Base-by-base conservation (phyloP, 495 filamentous ascomycete genomes). In the Aspergillus incahuasiensis region DNA sequence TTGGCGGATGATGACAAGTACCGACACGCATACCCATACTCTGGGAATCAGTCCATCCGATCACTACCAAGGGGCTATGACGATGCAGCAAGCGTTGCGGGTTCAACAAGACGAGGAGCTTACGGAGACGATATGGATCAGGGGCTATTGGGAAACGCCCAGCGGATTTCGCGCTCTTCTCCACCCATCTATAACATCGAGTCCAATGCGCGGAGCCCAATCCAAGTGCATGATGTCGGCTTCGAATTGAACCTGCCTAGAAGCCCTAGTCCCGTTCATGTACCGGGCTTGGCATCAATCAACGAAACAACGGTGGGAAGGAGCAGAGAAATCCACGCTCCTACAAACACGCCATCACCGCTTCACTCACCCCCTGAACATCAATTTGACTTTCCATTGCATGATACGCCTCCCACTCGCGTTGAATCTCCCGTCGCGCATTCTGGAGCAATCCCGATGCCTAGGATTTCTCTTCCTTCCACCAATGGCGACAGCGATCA, bases 1-100 rank as follows among this genome's bases (percentile, higher is more conserved):
- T 74, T 82, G 30, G 78, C 79, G 47, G 75, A 80, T 45, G 85
- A 96, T 62, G 91, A 96, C 69, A 91, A 89, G 18, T 97, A 97
- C 65, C 82, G 89, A 24, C 89, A 83, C 0, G 83, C 89, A 15
- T 75, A 78, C 2, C 76, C 79, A 13, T 84, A 86, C 56, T 70
- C 77, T 46, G 89, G 91, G 52, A 74, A 68, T 49, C 74, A 67
- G 28, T 88, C 87, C 1, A 54, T 87, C 45, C 73, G 79, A 25
- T 88, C 74, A 4, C 68, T 58, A 61, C 71, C 72, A 16, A 75
- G 70, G 54, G 67, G 70, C 42, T 73, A 70, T 5, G 82, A 90
- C 49, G 81, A 82, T 61, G 79, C 80, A 0, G 90, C 89, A 0
- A 81, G 84, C 59, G 82, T 86, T 59, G 81, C 80, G 28, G 81